Evolutionary conservation across 2,329 filamentous ascomycete species (phyloP).

Genomic region (Fusarium musae): DNA sequence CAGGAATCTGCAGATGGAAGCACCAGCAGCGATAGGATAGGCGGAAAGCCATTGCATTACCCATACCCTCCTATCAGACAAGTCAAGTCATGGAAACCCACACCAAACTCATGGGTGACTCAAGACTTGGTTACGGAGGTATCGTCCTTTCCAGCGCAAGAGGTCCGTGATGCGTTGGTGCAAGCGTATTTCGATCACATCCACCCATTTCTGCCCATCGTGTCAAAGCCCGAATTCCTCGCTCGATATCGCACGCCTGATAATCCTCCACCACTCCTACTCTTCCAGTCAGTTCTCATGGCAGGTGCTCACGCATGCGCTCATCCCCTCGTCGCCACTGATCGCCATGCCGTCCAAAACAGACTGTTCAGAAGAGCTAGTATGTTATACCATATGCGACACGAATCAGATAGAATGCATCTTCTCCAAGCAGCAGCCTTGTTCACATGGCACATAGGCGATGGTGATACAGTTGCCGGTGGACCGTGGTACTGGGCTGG

Average conservation of each 20-base stretch:
- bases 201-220: slow-evolving; percentile 39
- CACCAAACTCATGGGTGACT: slow-evolving; percentile 31
- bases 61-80: slow-evolving; percentile 42
- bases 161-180: slow-evolving; percentile 41
- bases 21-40: slow-evolving; percentile 14
- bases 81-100: slow-evolving; percentile 39
- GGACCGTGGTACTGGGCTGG: slow-evolving; percentile 44
- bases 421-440: slow-evolving; percentile 39
- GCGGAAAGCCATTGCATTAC: slow-evolving; percentile 33
- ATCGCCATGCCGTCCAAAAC: slow-evolving; percentile 44
- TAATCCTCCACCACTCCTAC: slow-evolving; percentile 30
- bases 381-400: slow-evolving; percentile 43
- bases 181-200: slow-evolving; percentile 42
- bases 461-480: slow-evolving; percentile 38
- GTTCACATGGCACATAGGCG: slow-evolving; percentile 42
- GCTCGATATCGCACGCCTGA: slow-evolving; percentile 36
- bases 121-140: slow-evolving; percentile 40
- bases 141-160: slow-evolving; percentile 38
- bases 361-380: slow-evolving; percentile 40
- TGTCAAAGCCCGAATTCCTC: slow-evolving; percentile 41
- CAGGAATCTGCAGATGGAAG: slow-evolving; percentile 30
- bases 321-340: slow-evolving; percentile 37
- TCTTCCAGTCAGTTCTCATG: slow-evolving; percentile 42
- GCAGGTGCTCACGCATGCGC: slow-evolving; percentile 40
- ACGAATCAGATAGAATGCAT: slow-evolving; percentile 41